Conservation (phyloP, 306 rosid species). For the Quercus berberidifolia region DNA sequence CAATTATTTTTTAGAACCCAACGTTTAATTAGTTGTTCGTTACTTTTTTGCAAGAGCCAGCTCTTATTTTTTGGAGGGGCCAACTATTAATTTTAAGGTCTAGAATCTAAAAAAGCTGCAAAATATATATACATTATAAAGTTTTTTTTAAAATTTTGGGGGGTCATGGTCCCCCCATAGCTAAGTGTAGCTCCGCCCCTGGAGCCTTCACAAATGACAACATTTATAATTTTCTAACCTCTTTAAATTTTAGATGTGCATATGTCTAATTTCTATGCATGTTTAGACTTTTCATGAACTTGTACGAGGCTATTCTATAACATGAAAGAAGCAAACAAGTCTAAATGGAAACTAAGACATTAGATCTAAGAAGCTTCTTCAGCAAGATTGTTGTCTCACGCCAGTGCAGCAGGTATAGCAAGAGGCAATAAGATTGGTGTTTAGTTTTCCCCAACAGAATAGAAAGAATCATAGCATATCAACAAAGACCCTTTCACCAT, state of each 20-base stretch:
- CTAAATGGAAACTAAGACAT: not conserved
- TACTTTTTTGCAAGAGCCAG: no score
- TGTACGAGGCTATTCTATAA: not conserved
- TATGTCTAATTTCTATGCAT: not conserved
- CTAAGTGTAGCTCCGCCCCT: no score
- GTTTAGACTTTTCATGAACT: not conserved
- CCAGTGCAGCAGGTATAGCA: no score
- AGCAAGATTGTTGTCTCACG: not conserved
- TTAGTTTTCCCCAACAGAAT: not conserved
- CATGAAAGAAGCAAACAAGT: not conserved
- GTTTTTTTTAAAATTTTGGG: no score
- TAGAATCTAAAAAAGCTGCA: no score
- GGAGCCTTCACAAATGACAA: not conserved
- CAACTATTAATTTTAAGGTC: no score
- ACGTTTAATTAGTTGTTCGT: no score
- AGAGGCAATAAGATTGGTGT: not conserved
- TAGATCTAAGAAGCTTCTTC: not conserved
- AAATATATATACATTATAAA: no score
- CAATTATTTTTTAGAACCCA: no score
- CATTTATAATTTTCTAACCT: not conserved
- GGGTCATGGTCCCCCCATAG: no score
- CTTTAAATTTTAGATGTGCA: not conserved
- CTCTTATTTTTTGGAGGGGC: no score
- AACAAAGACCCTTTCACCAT: not conserved
- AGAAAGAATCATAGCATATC: not conserved